Percentiles rank a stretch among this genome's conserved stretches.
phyloP scores from a whole-genome alignment of 805 yeast species.

The Candida fluviatilis region DNA sequence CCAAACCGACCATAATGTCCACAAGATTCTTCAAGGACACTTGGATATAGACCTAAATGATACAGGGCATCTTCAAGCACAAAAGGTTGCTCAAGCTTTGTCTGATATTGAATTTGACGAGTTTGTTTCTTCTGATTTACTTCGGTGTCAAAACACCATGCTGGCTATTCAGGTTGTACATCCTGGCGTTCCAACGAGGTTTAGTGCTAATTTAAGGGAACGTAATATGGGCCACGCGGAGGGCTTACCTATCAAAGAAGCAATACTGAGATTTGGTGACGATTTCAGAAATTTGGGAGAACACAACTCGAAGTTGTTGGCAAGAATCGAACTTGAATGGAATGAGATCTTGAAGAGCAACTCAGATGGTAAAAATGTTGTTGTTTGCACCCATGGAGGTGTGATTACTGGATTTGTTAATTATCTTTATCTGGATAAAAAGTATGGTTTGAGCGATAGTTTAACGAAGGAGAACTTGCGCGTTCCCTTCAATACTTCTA shows the following conservation, averaged over 20 bases:
- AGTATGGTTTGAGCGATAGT: conserved; percentile 34
- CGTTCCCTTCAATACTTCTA: conserved; percentile 74
- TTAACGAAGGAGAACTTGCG: conserved; percentile 38
- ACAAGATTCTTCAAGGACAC: conserved; percentile 78
- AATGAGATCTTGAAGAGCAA: conserved; percentile 36
- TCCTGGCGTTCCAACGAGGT: conserved; percentile 18
- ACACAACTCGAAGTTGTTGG: conserved; percentile 38
- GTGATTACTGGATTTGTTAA: conserved; percentile 60
- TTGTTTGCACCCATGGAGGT: conserved; percentile 78
- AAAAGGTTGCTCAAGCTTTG: conserved; percentile 45
- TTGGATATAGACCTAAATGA: conserved; percentile 59
- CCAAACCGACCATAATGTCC: conserved; percentile 69
- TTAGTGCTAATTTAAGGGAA: conserved; percentile 55
- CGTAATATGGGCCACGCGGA: conserved; percentile 73
- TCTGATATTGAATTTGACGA: conserved; percentile 39
- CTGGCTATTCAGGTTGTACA: conserved; percentile 29
- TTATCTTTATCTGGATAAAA: conserved; percentile 40
- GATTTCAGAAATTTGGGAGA: conserved; percentile 69
- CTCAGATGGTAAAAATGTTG: conserved; percentile 42
- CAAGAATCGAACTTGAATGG: conserved; percentile 49
- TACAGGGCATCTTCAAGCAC: conserved; percentile 60
- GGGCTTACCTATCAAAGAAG: conserved; percentile 69
- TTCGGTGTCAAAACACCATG: conserved; percentile 60
- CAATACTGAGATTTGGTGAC: conserved; percentile 55
- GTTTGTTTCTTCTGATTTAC: conserved; percentile 49